Evolutionary conservation across 306 rosid genomes (phyloP).

Genomic region (Medicago ruthenica): DNA sequence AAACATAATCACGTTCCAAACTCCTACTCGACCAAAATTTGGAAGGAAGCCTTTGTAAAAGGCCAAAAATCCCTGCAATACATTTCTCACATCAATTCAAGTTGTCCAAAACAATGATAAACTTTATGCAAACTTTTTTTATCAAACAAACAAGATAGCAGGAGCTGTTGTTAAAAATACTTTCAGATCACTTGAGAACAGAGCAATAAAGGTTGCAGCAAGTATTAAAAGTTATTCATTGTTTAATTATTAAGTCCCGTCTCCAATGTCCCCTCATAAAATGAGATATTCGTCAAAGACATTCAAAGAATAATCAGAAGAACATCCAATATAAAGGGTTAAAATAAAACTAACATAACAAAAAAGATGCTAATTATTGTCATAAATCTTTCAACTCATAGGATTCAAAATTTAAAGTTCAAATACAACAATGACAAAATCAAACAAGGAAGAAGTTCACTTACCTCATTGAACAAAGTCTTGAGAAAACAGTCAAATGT

Average conservation of each 20-base stretch:
- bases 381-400: constrained; percentile 4
- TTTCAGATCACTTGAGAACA: no score
- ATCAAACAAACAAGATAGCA: no score
- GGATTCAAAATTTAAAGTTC: constrained; percentile 32
- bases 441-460: constrained; percentile 43
- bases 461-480: constrained; percentile 84
- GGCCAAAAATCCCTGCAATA: constrained; percentile 88
- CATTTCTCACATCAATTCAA: constrained; percentile 33
- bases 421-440: constrained; percentile 32
- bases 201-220: no score
- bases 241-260: no score
- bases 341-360: constrained; percentile 11
- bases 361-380: background rate
- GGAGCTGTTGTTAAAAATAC: no score
- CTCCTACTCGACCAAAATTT: constrained; percentile 85
- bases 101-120: constrained; percentile 24
- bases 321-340: constrained; percentile 22
- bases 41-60: constrained; percentile 96
- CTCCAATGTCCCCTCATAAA: background rate
- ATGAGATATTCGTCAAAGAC: constrained; percentile 10
- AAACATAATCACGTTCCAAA: constrained; percentile 91
- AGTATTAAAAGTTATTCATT: no score
- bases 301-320: constrained; percentile 10
- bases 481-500: constrained; percentile 89
- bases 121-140: background rate